These are phyloP conservation scores for Cyclospora cayetanensis DNA, from an alignment of 169 alveolate species.

Conservation along the genomic window DNA sequence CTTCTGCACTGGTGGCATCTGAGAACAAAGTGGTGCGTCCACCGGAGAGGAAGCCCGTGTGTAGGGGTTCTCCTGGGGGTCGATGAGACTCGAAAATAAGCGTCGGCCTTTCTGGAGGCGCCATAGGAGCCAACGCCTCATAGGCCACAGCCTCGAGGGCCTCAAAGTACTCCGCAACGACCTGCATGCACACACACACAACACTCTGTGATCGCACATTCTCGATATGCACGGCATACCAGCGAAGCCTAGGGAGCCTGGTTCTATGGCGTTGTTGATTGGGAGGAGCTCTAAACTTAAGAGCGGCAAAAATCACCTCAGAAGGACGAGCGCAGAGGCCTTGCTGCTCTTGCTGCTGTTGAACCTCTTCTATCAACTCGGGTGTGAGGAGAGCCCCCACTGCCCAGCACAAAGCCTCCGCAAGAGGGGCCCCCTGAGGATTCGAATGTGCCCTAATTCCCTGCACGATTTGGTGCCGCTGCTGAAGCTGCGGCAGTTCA, in stretches of 20 bases:
- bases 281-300: too few species aligned
- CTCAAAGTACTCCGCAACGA: not conserved
- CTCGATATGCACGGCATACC: too few species aligned
- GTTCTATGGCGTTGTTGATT: too few species aligned
- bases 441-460: not conserved
- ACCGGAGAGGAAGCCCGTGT: not conserved
- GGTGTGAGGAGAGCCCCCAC: conserved; percentile 8
- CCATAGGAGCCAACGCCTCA: not conserved
- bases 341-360: too few species aligned
- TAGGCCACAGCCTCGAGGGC: not conserved
- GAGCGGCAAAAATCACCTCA: too few species aligned
- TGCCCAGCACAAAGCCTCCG: conserved; percentile 7
- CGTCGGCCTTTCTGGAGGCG: not conserved
- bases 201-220: too few species aligned
- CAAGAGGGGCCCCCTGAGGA: conserved; percentile 22
- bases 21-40: not conserved
- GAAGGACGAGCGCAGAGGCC: too few species aligned
- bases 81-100: not conserved
- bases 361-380: not conserved
- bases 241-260: too few species aligned
- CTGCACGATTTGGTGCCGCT: not conserved
- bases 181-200: too few species aligned
- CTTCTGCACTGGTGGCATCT: not conserved
- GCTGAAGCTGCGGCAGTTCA: not conserved
- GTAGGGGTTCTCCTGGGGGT: not conserved